Evolutionary conservation across 1,284 basidiomycete species (phyloP).

Genomic region (Termitomyces sp.): DNA sequence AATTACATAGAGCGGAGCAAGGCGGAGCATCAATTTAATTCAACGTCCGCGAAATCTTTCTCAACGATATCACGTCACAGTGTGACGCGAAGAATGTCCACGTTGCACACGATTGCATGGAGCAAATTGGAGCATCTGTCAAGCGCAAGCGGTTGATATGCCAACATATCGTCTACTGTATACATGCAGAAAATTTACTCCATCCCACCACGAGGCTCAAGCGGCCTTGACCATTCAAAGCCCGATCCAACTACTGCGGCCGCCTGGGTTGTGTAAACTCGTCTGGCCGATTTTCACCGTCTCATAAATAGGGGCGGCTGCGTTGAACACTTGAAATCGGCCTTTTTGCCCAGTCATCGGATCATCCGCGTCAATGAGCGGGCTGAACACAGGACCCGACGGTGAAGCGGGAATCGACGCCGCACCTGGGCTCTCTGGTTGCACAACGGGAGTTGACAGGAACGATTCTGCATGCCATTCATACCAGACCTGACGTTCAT

Average conservation of each 20-base stretch:
- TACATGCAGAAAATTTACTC: not conserved
- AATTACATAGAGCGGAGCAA: slow-evolving; percentile 11
- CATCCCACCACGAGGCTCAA: not conserved
- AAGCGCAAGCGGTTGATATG: not conserved
- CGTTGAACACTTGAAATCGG: slow-evolving; percentile 11
- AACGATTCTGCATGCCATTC: slow-evolving; percentile 97
- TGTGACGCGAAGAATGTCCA: not conserved
- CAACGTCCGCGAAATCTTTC: slow-evolving; percentile 16
- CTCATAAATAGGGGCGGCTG: slow-evolving; percentile 20
- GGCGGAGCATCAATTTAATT: slow-evolving; percentile 19
- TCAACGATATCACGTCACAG: not conserved
- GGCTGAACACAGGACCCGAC: slow-evolving; percentile 48
- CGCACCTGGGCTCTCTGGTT: slow-evolving; percentile 16
- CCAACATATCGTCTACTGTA: not conserved
- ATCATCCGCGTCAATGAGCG: slow-evolving; percentile 58
- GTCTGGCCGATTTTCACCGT: slow-evolving; percentile 91
- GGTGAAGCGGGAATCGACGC: slow-evolving; percentile 26
- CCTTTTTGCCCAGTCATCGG: slow-evolving; percentile 22
- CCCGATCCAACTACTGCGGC: slow-evolving; percentile 90
- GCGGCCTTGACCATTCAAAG: slow-evolving; percentile 28
- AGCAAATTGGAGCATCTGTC: not conserved
- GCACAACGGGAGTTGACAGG: slow-evolving; percentile 43
- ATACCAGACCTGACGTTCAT: slow-evolving; percentile 91
- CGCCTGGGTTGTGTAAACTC: slow-evolving; percentile 84
- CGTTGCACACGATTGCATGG: not conserved